Evolutionary conservation across 306 rosid species (phyloP).

Genomic region (Astragalus membranaceus): DNA sequence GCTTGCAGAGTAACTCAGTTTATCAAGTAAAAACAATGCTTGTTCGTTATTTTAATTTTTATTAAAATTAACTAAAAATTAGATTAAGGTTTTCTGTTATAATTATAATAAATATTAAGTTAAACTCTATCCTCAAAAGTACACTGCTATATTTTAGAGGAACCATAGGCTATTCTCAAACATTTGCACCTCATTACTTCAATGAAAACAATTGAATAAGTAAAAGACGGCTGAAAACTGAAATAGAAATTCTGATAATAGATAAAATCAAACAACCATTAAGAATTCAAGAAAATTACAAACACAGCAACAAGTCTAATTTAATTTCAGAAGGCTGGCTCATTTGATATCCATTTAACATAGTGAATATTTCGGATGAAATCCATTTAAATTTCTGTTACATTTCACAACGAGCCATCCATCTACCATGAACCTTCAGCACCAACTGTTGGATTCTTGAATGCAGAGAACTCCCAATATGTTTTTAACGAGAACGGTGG

Average conservation of each 20-base stretch:
- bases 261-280: background rate
- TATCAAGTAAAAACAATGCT: too few relatives aligned
- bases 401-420: background rate
- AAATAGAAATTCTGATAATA: background rate
- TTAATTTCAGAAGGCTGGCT: background rate
- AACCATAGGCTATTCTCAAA: background rate
- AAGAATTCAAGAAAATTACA: background rate
- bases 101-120: too few relatives aligned
- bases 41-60: too few relatives aligned
- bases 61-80: too few relatives aligned
- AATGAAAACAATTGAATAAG: background rate
- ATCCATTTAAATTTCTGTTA: constrained; percentile 9
- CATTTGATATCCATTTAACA: constrained; percentile 13
- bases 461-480: constrained; percentile 78
- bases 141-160: background rate
- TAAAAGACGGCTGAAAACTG: background rate
- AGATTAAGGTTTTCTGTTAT: too few relatives aligned
- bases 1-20: too few relatives aligned
- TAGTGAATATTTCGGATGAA: background rate
- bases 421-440: constrained; percentile 90
- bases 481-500: constrained; percentile 76
- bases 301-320: background rate
- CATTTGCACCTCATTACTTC: background rate
- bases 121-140: background rate
- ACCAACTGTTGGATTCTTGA: constrained; percentile 67